Evolutionary conservation across 371 early-diverging fungal species (phyloP).

Genomic region (Massospora cicadina): DNA sequence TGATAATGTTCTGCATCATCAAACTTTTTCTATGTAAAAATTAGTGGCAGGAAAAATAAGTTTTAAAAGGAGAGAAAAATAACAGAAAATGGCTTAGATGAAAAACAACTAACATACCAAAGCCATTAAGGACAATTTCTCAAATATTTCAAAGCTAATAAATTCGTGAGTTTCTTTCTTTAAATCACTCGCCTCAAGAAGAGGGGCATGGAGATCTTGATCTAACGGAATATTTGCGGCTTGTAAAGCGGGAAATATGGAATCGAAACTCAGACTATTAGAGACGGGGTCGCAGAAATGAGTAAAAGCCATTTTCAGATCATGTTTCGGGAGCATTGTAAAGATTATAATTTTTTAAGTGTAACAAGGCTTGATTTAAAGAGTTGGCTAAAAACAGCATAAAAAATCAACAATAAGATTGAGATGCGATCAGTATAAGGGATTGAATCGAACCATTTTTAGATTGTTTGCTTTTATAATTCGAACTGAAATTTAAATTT

Average conservation of each 20-base stretch:
- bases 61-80: neutral
- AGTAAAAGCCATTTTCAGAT: neutral
- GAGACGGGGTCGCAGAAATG: neutral
- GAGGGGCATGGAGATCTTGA: neutral
- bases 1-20: neutral
- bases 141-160: neutral
- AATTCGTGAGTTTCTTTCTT: neutral
- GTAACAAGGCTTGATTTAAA: too few species aligned
- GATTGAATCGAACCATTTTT: too few species aligned
- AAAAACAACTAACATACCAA: neutral
- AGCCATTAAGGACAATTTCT: neutral
- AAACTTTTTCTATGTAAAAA: neutral
- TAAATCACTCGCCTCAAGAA: neutral
- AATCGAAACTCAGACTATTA: neutral
- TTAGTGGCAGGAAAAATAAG: neutral
- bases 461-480: too few species aligned
- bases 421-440: too few species aligned
- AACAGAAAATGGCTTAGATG: neutral
- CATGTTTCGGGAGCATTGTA: neutral
- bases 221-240: neutral
- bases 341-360: too few species aligned
- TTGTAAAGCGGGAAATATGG: neutral
- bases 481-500: too few species aligned
- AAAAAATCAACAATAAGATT: too few species aligned
- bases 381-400: too few species aligned